Evolutionary conservation across 768 basidiomycete genomes (phyloP).

Genomic region (Atractiella rhizophila): DNA sequence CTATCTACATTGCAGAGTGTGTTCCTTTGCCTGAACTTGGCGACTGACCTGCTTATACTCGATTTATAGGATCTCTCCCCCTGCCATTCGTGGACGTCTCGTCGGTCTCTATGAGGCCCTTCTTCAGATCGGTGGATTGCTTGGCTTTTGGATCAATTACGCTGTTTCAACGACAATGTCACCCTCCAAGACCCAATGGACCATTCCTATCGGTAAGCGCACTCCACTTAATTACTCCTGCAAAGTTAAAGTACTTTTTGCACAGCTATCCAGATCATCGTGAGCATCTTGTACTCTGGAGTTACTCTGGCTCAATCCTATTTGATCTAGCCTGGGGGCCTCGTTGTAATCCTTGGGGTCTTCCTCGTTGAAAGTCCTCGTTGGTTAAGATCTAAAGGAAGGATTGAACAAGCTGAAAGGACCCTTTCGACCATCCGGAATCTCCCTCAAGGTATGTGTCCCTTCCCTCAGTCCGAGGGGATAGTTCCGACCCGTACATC

Average conservation of each 20-base stretch:
- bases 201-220: conserved; percentile 19
- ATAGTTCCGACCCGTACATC: too few relatives aligned
- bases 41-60: too few relatives aligned
- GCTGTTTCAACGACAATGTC: not conserved
- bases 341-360: conserved; percentile 17
- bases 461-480: too few relatives aligned
- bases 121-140: conserved; percentile 28
- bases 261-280: too few relatives aligned
- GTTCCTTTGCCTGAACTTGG: too few relatives aligned
- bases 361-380: conserved; percentile 21
- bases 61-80: conserved; percentile 24
- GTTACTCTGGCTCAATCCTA: not conserved
- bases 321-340: conserved; percentile 15
- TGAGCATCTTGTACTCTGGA: not conserved
- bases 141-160: conserved; percentile 21
- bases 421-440: conserved; percentile 18
- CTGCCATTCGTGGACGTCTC: conserved; percentile 21
- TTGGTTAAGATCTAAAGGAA: conserved; percentile 14
- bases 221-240: too few relatives aligned
- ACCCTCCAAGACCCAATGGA: conserved; percentile 4
- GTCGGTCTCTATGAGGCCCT: conserved; percentile 29
- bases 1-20: conserved; percentile 23
- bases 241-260: too few relatives aligned
- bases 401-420: conserved; percentile 15
- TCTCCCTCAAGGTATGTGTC: too few relatives aligned